Conservation (phyloP, 441 rosid genomes). For the Euphorbia celastroides region DNA sequence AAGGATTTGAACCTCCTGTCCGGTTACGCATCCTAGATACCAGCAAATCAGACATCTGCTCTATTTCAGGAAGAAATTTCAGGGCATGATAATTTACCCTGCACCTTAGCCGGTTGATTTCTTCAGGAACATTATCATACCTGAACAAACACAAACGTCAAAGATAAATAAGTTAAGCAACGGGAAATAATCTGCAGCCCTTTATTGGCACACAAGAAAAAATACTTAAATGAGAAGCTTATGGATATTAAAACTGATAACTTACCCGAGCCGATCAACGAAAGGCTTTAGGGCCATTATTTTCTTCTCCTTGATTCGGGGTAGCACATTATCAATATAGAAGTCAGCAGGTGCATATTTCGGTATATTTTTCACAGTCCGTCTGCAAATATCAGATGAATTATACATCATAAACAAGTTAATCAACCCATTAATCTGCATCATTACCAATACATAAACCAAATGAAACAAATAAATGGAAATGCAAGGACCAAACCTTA, state of each 20-base stretch:
- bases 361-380: conserved; percentile 98
- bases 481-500: conserved; percentile 48
- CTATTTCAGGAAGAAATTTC: conserved; percentile 88
- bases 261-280: conserved; percentile 98
- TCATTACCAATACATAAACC: background rate
- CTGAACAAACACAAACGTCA: conserved; percentile 37
- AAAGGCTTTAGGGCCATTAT: conserved; percentile 97
- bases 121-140: conserved; percentile 94
- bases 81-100: conserved; percentile 98
- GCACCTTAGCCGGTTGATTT: conserved; percentile 95
- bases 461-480: background rate
- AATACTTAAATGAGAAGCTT: conserved; percentile 5
- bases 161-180: conserved; percentile 12
- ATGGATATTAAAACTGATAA: conserved; percentile 8
- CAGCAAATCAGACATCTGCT: conserved; percentile 80
- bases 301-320: conserved; percentile 96
- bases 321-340: conserved; percentile 92
- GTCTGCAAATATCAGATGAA: conserved; percentile 38
- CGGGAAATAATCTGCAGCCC: conserved; percentile 6
- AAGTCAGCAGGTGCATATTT: conserved; percentile 96
- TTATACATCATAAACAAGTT: conserved; percentile 12
- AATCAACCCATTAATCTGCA: background rate
- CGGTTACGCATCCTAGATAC: conserved; percentile 95
- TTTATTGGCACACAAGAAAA: conserved; percentile 4
- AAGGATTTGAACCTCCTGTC: conserved; percentile 77